Evolutionary conservation across 2,329 filamentous ascomycete species (phyloP), one percentile per base, ranked within the genome.

Genomic region (Fusarium longipes): DNA sequence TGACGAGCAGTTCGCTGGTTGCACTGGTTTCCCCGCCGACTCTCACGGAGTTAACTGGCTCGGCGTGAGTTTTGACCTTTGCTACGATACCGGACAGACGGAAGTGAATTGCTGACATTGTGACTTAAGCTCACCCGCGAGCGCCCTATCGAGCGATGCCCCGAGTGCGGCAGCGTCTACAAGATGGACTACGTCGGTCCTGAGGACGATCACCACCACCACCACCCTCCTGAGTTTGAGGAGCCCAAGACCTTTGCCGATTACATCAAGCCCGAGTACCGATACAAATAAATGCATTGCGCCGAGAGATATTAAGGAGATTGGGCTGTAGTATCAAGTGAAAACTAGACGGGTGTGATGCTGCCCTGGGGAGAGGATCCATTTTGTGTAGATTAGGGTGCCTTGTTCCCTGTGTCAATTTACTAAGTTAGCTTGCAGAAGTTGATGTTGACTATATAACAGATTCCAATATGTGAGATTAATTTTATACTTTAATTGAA

Each of bases 181-280:
- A 96, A 97, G 90, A 96, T 98, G 92, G 91, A 97, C 79, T 99
- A 97, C 82, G 83, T 97, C 71, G 96, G 96, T 65, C 89, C 93
- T 50, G 80, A 89, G 78, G 91, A 96, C 71, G 90, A 94, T 79
- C 82, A 84, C 75, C 87, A 92, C 79, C 82, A 82, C 79, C 78
- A 85, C 78, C 81, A 85, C 78, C 80, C 81, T 76, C 86, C 89
- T 77, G 88, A 87, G 77, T 85, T 88, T 79, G 88, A 90, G 81
- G 93, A 97, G 83, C 93, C 93, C 79, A 97, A 97, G 91, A 97
- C 93, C 75, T 95, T 98, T 79, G 93, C 93, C 82, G 92, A 99
- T 86, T 98, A 87, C 82, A 89, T 99, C 83, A 93, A 92, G 88
- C 93, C 94, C 65, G 89, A 97, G 79, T 99, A 98, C 87, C 89